Evolutionary conservation across 768 basidiomycete species (phyloP).

Genomic region (Suillus subluteus): DNA sequence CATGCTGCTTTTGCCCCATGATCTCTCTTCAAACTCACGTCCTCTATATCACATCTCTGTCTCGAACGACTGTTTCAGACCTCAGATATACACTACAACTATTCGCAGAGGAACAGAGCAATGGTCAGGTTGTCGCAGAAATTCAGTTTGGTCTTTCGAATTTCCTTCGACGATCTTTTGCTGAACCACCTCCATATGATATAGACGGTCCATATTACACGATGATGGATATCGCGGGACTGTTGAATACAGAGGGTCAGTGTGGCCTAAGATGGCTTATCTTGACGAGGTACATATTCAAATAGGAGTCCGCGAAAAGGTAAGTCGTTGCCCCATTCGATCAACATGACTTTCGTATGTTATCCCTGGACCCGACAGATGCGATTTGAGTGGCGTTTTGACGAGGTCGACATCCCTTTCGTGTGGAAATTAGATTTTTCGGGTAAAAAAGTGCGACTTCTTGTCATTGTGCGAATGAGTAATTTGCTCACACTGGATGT

Average conservation of each 20-base stretch:
- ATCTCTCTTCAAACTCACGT: conserved; percentile 5
- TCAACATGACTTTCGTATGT: background rate
- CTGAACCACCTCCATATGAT: background rate
- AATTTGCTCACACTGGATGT: background rate
- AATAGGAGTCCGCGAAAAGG: no score
- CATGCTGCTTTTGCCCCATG: conserved; percentile 18
- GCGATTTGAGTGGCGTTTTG: background rate
- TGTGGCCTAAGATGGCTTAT: background rate
- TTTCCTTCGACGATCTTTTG: background rate
- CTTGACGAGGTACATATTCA: background rate
- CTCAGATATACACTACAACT: background rate
- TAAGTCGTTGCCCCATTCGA: background rate
- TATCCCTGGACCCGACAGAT: background rate
- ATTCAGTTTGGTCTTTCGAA: background rate
- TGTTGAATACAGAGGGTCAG: background rate
- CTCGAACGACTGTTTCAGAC: conserved; percentile 6
- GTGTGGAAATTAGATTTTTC: background rate
- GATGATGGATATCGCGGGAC: background rate
- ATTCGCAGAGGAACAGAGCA: conserved; percentile 8
- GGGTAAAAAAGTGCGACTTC: background rate
- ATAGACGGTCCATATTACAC: background rate
- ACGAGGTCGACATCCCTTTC: background rate
- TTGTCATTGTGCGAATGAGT: background rate
- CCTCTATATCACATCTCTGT: conserved; percentile 18
- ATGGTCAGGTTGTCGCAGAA: background rate